These are phyloP conservation scores for Colletotrichum cereale DNA, from an alignment of 2,329 filamentous ascomycete species.

Conservation along the genomic window DNA sequence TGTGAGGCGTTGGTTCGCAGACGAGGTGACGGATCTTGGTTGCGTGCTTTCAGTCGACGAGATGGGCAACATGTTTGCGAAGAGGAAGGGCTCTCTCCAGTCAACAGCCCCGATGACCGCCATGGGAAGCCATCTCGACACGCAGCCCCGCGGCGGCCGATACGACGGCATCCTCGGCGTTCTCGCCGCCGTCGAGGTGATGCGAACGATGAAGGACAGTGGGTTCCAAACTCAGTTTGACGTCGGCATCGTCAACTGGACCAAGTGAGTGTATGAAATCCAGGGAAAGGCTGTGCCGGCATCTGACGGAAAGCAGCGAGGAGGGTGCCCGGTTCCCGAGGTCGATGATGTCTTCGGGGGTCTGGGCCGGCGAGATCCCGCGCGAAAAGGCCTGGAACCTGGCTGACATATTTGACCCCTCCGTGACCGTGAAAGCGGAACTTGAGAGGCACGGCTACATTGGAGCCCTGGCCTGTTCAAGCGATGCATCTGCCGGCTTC, in stretches of 20 bases:
- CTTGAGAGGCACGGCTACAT: conserved; percentile 80
- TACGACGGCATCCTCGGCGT: conserved; percentile 86
- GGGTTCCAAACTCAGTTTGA: conserved; percentile 77
- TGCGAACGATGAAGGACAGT: conserved; percentile 76
- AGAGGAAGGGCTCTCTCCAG: conserved; percentile 70
- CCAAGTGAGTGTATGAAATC: conserved; percentile 62
- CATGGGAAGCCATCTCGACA: conserved; percentile 78
- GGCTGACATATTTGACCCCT: conserved; percentile 60
- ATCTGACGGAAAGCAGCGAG: conserved; percentile 63
- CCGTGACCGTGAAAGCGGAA: conserved; percentile 54
- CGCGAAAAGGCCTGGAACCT: conserved; percentile 68
- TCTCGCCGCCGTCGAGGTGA: conserved; percentile 78
- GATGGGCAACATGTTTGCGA: conserved; percentile 86
- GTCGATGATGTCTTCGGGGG: conserved; percentile 80
- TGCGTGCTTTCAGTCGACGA: conserved; percentile 77
- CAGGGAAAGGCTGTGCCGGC: too few relatives aligned
- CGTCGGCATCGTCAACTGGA: conserved; percentile 84
- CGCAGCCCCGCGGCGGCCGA: conserved; percentile 73
- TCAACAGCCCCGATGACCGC: conserved; percentile 73
- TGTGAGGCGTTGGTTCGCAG: conserved; percentile 81
- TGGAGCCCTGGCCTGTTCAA: conserved; percentile 56
- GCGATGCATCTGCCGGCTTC: conserved; percentile 16
- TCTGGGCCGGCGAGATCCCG: conserved; percentile 79
- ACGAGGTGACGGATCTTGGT: conserved; percentile 71
- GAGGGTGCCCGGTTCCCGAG: conserved; percentile 85